These are phyloP conservation scores for Alternaria consortialis DNA, from an alignment of 2,329 filamentous ascomycete species.

Conservation along the genomic window DNA sequence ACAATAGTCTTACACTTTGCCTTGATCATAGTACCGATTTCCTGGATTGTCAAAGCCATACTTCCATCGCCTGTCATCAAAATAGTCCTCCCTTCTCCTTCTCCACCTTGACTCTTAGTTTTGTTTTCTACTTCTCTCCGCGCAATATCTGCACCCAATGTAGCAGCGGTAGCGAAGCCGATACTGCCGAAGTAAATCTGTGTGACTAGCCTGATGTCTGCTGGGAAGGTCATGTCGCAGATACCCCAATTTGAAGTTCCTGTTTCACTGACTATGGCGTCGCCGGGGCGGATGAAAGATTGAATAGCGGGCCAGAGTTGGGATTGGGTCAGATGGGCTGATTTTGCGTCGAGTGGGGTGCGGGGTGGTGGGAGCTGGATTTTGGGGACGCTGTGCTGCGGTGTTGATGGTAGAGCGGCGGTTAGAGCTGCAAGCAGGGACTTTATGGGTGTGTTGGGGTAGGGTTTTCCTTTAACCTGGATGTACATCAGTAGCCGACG, in stretches of 20 bases:
- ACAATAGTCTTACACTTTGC: constrained; percentile 48
- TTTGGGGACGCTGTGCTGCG: constrained; percentile 35
- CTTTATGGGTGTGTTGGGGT: constrained; percentile 50
- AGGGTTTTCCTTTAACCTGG: constrained; percentile 44
- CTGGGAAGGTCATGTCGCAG: constrained; percentile 45
- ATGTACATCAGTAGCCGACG: not conserved
- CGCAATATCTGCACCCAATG: constrained; percentile 58
- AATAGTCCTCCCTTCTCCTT: constrained; percentile 55
- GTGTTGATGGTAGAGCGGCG: constrained; percentile 29
- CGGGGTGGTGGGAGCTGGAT: constrained; percentile 39
- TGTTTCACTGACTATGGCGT: constrained; percentile 55
- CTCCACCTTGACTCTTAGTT: constrained; percentile 41
- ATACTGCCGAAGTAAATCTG: constrained; percentile 58
- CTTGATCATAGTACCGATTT: constrained; percentile 69
- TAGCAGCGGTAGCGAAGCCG: constrained; percentile 54
- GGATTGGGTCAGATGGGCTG: constrained; percentile 54
- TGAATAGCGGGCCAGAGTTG: constrained; percentile 56
- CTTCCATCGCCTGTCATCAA: constrained; percentile 71
- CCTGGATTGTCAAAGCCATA: constrained; percentile 72
- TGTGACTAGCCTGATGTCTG: constrained; percentile 42
- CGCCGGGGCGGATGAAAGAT: constrained; percentile 48
- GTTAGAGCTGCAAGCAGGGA: constrained; percentile 45
- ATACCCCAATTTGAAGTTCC: constrained; percentile 54
- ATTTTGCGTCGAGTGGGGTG: constrained; percentile 42
- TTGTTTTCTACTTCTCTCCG: constrained; percentile 54